Percentiles rank a stretch among this genome's conserved stretches.
Evolutionary conservation across 129 eudicot genomes (phyloP).

Genomic region (Tagetes patula): DNA sequence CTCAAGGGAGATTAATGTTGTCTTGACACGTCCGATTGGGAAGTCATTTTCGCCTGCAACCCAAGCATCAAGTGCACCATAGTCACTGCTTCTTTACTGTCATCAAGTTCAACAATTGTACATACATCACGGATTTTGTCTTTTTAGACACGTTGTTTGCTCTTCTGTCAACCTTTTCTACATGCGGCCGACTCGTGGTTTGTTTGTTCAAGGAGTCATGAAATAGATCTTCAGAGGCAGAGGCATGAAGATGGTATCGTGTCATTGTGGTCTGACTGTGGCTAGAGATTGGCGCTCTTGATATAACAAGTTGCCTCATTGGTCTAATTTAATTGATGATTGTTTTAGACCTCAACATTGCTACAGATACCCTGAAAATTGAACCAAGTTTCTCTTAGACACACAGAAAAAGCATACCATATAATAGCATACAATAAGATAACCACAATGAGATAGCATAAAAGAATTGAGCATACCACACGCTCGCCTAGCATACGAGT

Average conservation of each 20-base stretch:
- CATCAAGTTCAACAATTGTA: slow-evolving; percentile 48
- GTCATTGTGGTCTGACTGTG: slow-evolving; percentile 33
- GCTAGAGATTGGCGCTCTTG: slow-evolving; percentile 28
- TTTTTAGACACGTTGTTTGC: slow-evolving; percentile 40
- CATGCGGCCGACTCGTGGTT: neutral
- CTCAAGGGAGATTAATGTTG: slow-evolving; percentile 56
- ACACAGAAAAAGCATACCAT: too few relatives aligned
- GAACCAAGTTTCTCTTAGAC: too few relatives aligned
- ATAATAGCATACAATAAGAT: too few relatives aligned
- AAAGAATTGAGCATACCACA: too few relatives aligned
- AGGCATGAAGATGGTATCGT: slow-evolving; percentile 21
- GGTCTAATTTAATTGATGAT: slow-evolving; percentile 33
- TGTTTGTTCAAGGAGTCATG: slow-evolving; percentile 13
- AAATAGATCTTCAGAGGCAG: slow-evolving; percentile 4
- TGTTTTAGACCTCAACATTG: neutral
- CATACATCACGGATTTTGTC: slow-evolving; percentile 52
- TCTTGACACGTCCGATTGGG: slow-evolving; percentile 75
- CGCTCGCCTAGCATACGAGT: too few relatives aligned
- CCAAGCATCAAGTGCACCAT: slow-evolving; percentile 83
- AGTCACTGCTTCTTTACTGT: slow-evolving; percentile 63
- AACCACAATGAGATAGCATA: too few relatives aligned
- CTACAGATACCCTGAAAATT: neutral
- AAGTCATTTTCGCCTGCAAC: slow-evolving; percentile 79
- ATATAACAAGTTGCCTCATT: slow-evolving; percentile 22
- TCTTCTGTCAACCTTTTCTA: slow-evolving; percentile 23